Base-by-base conservation (phyloP, 139 green algal genomes). In the Diplosphaera chodatii region DNA sequence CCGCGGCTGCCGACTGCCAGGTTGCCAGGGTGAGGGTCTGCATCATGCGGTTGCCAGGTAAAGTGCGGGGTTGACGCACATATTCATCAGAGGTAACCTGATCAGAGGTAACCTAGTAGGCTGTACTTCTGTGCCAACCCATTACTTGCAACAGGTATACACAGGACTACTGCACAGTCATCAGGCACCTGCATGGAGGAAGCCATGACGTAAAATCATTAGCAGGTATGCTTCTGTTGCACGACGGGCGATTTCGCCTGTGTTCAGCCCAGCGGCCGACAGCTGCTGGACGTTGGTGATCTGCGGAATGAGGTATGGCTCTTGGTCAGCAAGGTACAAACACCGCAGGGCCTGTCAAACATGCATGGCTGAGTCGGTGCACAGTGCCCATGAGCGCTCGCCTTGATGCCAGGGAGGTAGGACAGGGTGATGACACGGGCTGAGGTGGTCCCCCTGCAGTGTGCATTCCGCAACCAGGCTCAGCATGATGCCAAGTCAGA, bases 401-500 rank as follows among this genome's bases (percentile, higher is more conserved):
- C 66, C 55, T 98, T 99, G 30, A 87, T 84, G 64, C 92, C 87
- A 20, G 94, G 95, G 6, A 83, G 41, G 81, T 98, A 99, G 84
- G 98, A 91, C 81, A 99, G 87, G 64, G 90, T 91, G 67, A 98
- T 80, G 55, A 96, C 84, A 55, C 86, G 72, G 29, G 87, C 32
- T 2, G 85, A 84, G 67, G 83, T 92, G 81, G 91, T 87, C 74
- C 95, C 74, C n/a, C n/a, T n/a, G n/a, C n/a, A n/a, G n/a, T n/a
- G n/a, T n/a, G n/a, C n/a, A n/a, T n/a, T n/a, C n/a, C n/a, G n/a
- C n/a, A n/a, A n/a, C n/a, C n/a, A n/a, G n/a, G n/a, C n/a, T n/a
- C n/a, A n/a, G n/a, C n/a, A n/a, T n/a, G n/a, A n/a, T n/a, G n/a
- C n/a, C n/a, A n/a, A n/a, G n/a, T n/a, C n/a, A n/a, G n/a, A n/a